Percentiles rank a stretch among this genome's conserved stretches.
Conservation (phyloP, 352 stramenopile species). For the Globisporangium orthogonon region DNA sequence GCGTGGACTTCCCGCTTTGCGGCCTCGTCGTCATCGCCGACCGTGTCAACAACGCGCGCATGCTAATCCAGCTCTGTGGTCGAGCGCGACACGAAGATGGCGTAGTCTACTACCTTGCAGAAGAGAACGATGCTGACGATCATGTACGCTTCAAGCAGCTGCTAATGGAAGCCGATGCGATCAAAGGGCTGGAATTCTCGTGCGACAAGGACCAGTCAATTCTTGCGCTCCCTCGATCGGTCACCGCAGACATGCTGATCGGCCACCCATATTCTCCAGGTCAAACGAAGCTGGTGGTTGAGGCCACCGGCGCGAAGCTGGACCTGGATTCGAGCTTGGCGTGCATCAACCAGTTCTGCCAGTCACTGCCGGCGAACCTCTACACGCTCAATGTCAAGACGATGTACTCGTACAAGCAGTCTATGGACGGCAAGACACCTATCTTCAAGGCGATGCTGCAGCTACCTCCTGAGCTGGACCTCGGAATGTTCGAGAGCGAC, state of each 20-base stretch:
- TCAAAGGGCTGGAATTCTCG: conserved; percentile 57
- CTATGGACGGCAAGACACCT: conserved; percentile 19
- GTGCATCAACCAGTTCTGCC: conserved; percentile 75
- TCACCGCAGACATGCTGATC: conserved; percentile 30
- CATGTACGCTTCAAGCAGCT: conserved; percentile 43
- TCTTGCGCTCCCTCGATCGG: conserved; percentile 45
- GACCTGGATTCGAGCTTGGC: conserved; percentile 71
- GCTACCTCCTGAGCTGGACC: conserved; percentile 44
- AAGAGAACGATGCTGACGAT: conserved; percentile 41
- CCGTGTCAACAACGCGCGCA: conserved; percentile 42
- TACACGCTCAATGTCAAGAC: conserved; percentile 48
- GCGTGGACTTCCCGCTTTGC: conserved; percentile 76
- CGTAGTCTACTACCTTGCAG: conserved; percentile 66
- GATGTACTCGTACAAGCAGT: conserved; percentile 42
- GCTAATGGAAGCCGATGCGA: conserved; percentile 33
- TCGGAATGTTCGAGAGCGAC: conserved; percentile 37
- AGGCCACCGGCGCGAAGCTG: conserved; percentile 52
- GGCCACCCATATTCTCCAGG: conserved; percentile 19
- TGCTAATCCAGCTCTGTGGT: conserved; percentile 68
- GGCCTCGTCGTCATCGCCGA: conserved; percentile 59
- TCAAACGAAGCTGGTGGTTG: conserved; percentile 30
- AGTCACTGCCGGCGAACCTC: conserved; percentile 49
- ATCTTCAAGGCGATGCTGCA: conserved; percentile 49
- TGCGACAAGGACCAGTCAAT: conserved; percentile 58
- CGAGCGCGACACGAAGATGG: conserved; percentile 71